phyloP scores from a whole-genome alignment of 495 filamentous ascomycete genomes.

The Hamigera avellanea region DNA sequence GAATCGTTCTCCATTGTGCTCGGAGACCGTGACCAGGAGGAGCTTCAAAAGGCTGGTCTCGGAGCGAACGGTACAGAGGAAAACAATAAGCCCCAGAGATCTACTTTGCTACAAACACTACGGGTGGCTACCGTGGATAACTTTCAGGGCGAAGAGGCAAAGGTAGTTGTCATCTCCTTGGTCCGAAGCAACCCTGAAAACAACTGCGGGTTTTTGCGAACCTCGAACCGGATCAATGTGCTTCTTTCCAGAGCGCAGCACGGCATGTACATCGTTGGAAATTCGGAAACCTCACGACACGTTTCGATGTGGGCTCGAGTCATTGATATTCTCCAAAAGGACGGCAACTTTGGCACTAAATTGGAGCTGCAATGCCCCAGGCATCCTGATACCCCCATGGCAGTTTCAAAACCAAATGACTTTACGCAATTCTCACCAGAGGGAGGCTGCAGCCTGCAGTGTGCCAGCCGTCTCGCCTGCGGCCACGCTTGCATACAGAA shows the following conservation, averaged over 20 bases:
- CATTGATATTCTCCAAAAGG: not conserved
- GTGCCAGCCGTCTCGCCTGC: conserved; percentile 49
- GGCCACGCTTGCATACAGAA: conserved; percentile 59
- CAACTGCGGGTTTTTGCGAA: conserved; percentile 63
- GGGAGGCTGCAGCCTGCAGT: conserved; percentile 55
- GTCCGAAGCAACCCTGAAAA: conserved; percentile 58
- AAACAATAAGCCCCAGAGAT: conserved; percentile 2
- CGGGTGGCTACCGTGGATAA: conserved; percentile 78
- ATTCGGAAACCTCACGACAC: conserved; percentile 37
- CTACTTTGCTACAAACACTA: conserved; percentile 46
- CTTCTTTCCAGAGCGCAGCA: conserved; percentile 60
- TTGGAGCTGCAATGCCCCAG: not conserved
- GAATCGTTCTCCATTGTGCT: conserved; percentile 48
- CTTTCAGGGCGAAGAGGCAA: conserved; percentile 76
- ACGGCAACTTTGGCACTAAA: not conserved
- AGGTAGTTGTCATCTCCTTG: conserved; percentile 70
- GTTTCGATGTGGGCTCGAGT: not conserved
- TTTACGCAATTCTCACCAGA: conserved; percentile 43
- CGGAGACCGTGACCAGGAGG: conserved; percentile 54
- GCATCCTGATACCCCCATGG: not conserved
- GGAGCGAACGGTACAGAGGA: no score
- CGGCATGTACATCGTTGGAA: conserved; percentile 81
- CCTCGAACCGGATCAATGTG: conserved; percentile 72
- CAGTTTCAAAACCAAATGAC: not conserved
- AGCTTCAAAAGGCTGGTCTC: conserved; percentile 42